These are phyloP conservation scores for Cytospora piceae DNA, from an alignment of 2,329 filamentous ascomycete species.

Conservation along the genomic window DNA sequence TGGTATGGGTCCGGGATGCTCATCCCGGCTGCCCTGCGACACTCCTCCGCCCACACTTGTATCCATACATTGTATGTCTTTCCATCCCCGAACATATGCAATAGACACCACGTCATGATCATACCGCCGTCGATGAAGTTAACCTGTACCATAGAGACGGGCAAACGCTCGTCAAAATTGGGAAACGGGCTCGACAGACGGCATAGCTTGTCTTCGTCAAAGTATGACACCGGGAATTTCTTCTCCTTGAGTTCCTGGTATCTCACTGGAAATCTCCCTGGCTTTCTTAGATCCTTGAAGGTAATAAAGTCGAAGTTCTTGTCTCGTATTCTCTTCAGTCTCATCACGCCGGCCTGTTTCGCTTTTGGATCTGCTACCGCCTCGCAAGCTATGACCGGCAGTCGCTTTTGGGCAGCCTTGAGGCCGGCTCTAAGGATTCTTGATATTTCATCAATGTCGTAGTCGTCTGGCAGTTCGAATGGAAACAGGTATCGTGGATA, in stretches of 20 bases:
- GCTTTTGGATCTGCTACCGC: slow-evolving; percentile 38
- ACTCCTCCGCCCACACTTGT: slow-evolving; percentile 43
- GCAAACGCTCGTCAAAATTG: slow-evolving; percentile 29
- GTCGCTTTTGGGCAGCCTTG: slow-evolving; percentile 36
- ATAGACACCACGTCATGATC: slow-evolving; percentile 36
- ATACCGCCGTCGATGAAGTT: slow-evolving; percentile 40
- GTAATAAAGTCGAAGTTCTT: slow-evolving; percentile 35
- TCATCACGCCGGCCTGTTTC: slow-evolving; percentile 40
- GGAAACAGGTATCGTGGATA: slow-evolving; percentile 33
- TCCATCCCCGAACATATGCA: slow-evolving; percentile 43
- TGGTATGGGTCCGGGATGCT: slow-evolving; percentile 33
- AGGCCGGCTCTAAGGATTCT: slow-evolving; percentile 38
- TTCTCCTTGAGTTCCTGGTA: slow-evolving; percentile 37
- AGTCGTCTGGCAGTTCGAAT: slow-evolving; percentile 39
- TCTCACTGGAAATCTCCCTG: slow-evolving; percentile 33
- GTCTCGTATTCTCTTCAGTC: slow-evolving; percentile 32
- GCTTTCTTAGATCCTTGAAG: slow-evolving; percentile 36
- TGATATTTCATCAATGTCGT: slow-evolving; percentile 37
- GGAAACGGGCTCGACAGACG: slow-evolving; percentile 36
- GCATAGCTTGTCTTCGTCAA: slow-evolving; percentile 35
- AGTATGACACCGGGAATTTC: slow-evolving; percentile 35
- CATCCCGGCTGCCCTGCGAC: slow-evolving; percentile 38
- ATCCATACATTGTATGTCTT: slow-evolving; percentile 40
- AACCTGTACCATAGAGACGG: slow-evolving; percentile 34
- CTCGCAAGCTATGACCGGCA: slow-evolving; percentile 40